Base-by-base conservation (phyloP, 2,329 filamentous ascomycete species). In the Talaromyces pinophilus region DNA sequence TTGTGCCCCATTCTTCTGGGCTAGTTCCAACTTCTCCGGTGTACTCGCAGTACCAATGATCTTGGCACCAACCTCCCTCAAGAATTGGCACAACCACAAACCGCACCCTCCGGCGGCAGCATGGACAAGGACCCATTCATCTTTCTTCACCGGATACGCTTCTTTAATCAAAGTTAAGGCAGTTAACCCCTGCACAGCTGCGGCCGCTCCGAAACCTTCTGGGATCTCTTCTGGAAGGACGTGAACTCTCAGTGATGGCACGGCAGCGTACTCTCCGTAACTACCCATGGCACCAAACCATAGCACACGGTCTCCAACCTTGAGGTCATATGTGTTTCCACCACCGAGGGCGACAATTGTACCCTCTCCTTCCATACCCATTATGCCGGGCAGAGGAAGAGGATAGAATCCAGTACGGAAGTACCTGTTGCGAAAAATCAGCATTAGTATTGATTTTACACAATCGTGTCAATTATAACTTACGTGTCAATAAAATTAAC, bases 101-200 rank as follows among this genome's bases (percentile, higher is more conserved):
- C 90, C 90, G 0, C 91, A 90, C 5, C 92, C 92, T 8, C 92
- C 92, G 0, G 91, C 91, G 0, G 92, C 92, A 0, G 92, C 92
- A 71, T 93, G 91, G 8, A 95, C 89, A 2, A 95, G 85, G 0
- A 91, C 83, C 87, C 89, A 93, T 71, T 93, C 90, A 1, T 88
- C 90, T 67, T 85, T 81, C 74, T 90, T 81, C 4, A 92, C 90
- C 1, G 80, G 73, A 69, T 88, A 81, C 5, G 89, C 85, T 74
- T 94, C 91, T 54, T 88, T 84, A 69, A 93, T 85, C 22, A 95
- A 83, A 0, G 91, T 92, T 72, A 93, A 82, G 0, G 91, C 91
- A 8, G 92, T 95, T 5, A 95, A 82, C 3, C 90, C 92, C 75
- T 94, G 92, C 1, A 94, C 82, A 4, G 90, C 75, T 0, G 85